Conservation (phyloP, 163 green algal species). For the Picocystis sp. region DNA sequence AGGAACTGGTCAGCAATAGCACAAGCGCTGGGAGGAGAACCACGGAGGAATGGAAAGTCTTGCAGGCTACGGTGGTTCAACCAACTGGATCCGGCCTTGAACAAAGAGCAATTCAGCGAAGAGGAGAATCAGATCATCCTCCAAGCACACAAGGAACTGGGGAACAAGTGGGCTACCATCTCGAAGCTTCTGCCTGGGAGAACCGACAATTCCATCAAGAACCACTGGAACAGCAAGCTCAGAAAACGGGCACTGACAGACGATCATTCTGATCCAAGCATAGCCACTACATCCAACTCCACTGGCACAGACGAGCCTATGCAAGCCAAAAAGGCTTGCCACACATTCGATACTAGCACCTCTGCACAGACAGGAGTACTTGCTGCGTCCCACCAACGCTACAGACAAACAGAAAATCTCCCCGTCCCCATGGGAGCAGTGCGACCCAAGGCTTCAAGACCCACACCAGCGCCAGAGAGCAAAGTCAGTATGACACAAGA, state of each 20-base stretch:
- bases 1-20: constrained; percentile 61
- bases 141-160: constrained; percentile 34
- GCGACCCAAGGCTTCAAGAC: too few relatives aligned
- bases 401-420: too few relatives aligned
- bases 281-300: too few relatives aligned
- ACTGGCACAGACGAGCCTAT: too few relatives aligned
- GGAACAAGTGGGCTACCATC: constrained; percentile 61
- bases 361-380: too few relatives aligned
- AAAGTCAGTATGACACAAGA: too few relatives aligned
- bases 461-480: too few relatives aligned
- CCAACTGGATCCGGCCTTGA: constrained; percentile 38
- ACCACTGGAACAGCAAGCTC: constrained; percentile 52
- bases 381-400: too few relatives aligned
- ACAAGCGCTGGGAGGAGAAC: constrained; percentile 16
- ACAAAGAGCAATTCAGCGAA: constrained; percentile 37
- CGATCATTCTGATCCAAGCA: too few relatives aligned
- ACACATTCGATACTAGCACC: too few relatives aligned
- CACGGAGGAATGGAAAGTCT: constrained; percentile 41
- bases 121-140: constrained; percentile 28
- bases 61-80: constrained; percentile 45
- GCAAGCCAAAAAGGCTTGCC: too few relatives aligned
- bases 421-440: too few relatives aligned
- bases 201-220: constrained; percentile 74
- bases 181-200: constrained; percentile 48
- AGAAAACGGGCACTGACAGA: background rate